Conservation (phyloP, 1,284 basidiomycete species). For the Schizopora paradoxa region DNA sequence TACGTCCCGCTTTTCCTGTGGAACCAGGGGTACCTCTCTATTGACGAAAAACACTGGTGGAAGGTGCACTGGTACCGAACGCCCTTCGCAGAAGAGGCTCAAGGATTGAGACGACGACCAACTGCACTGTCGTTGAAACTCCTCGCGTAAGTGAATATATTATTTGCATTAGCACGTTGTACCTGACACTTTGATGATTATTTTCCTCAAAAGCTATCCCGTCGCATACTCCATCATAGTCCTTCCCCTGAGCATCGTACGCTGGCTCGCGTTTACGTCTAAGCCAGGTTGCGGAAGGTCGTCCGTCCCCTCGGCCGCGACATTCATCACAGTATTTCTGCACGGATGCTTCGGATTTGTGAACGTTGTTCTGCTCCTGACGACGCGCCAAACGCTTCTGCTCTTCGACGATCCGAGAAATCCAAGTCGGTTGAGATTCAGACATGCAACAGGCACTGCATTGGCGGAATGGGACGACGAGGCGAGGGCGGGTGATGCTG, state of each 20-base stretch:
- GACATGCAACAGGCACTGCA: too few species aligned
- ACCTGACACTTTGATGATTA: not conserved
- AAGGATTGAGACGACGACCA: not conserved
- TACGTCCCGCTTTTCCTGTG: constrained; percentile 37
- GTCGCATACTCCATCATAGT: constrained; percentile 25
- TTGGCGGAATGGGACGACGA: too few species aligned
- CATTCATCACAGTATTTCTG: constrained; percentile 27
- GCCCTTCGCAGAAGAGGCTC: too few species aligned
- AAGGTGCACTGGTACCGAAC: constrained; percentile 19
- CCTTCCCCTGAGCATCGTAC: constrained; percentile 26
- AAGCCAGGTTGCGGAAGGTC: not conserved
- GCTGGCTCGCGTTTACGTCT: constrained; percentile 24
- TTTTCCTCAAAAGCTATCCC: constrained; percentile 13
- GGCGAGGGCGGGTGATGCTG: too few species aligned
- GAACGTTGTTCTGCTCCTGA: constrained; percentile 1
- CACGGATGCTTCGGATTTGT: constrained; percentile 18
- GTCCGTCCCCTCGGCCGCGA: constrained; percentile 28
- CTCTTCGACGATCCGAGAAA: not conserved
- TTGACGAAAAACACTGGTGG: constrained; percentile 31
- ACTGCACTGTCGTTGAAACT: not conserved
- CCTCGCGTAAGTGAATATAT: not conserved
- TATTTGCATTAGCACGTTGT: not conserved
- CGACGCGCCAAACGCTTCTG: not conserved
- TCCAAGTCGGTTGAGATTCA: too few species aligned
- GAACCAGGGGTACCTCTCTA: constrained; percentile 32